Evolutionary conservation across 495 filamentous ascomycete species (phyloP).

Genomic region (Extremus antarcticus): DNA sequence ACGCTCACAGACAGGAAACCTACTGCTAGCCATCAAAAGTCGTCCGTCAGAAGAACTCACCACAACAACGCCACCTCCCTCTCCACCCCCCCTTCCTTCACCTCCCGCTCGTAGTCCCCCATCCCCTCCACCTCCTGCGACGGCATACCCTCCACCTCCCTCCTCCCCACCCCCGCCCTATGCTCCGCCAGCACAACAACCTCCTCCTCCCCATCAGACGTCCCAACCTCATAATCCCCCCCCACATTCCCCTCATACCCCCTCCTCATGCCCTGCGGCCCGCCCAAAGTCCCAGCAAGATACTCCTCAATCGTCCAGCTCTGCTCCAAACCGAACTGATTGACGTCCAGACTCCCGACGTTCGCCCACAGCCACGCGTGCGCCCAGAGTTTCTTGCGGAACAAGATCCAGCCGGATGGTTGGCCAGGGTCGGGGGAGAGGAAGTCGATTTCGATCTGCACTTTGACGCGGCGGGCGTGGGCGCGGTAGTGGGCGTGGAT

Average conservation of each 20-base stretch:
- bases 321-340: not conserved
- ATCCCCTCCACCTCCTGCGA: too few relatives aligned
- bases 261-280: not conserved
- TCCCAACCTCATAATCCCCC: not conserved
- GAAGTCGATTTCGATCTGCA: slow-evolving; percentile 15
- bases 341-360: slow-evolving; percentile 1
- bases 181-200: too few relatives aligned
- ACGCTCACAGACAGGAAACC: too few relatives aligned
- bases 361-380: slow-evolving; percentile 15
- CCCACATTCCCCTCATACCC: not conserved
- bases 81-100: not conserved
- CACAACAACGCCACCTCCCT: not conserved
- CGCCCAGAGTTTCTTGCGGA: slow-evolving; percentile 7
- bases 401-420: slow-evolving; percentile 3
- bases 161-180: not conserved
- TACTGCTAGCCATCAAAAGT: too few relatives aligned
- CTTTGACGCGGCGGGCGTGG: slow-evolving; percentile 3
- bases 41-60: too few relatives aligned
- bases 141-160: not conserved
- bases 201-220: not conserved
- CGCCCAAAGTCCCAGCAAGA: slow-evolving; percentile 3
- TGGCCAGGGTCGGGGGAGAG: not conserved
- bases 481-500: slow-evolving; percentile 13
- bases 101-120: not conserved
- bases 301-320: slow-evolving; percentile 15